phyloP scores from a whole-genome alignment of 306 rosid genomes.

The Comarum palustre region DNA sequence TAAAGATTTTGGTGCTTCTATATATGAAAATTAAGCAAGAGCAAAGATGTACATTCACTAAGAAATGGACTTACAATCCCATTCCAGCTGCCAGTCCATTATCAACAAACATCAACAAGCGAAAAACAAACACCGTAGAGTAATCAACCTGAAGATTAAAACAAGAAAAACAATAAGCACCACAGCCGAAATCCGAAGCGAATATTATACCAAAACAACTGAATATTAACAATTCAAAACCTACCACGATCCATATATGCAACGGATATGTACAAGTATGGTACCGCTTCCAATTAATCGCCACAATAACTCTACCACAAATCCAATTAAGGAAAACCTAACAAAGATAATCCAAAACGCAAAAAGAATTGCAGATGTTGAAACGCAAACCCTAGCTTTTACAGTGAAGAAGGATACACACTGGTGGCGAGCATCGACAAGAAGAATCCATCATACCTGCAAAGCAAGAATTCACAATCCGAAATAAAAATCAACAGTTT shows the following conservation, averaged over 20 bases:
- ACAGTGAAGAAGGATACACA: conserved; percentile 73
- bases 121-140: conserved; percentile 81
- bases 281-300: conserved; percentile 82
- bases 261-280: conserved; percentile 75
- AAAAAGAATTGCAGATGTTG: neutral
- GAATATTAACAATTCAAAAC: conserved; percentile 25
- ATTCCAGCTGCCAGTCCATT: conserved; percentile 95
- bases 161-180: neutral
- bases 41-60: conserved; percentile 15
- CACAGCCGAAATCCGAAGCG: neutral
- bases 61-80: conserved; percentile 88
- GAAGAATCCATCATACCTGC: conserved; percentile 96
- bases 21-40: neutral
- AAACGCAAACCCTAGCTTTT: conserved; percentile 20
- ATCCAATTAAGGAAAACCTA: conserved; percentile 34
- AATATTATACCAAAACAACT: neutral
- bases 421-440: conserved; percentile 98
- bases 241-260: conserved; percentile 96
- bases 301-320: conserved; percentile 62
- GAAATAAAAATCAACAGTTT: neutral
- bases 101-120: conserved; percentile 92
- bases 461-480: conserved; percentile 24
- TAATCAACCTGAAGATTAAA: conserved; percentile 73
- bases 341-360: neutral
- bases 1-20: neutral